phyloP scores from a whole-genome alignment of 768 basidiomycete species.

The Amyloporia xantha region DNA sequence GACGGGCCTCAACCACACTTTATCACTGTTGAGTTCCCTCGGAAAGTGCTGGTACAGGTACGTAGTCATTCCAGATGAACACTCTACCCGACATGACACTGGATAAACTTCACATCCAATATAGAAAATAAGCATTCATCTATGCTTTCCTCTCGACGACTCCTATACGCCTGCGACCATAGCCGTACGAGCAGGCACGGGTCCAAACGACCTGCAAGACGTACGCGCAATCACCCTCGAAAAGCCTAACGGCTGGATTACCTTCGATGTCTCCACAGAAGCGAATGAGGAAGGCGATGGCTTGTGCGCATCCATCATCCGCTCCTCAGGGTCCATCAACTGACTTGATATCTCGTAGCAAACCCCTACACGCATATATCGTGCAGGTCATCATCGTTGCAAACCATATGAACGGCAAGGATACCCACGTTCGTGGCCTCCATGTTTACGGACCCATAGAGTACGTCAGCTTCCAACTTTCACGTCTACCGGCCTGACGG shows the following conservation, averaged over 20 bases:
- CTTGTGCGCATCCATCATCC: conserved; percentile 43
- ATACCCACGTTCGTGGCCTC: conserved; percentile 93
- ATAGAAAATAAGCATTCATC: conserved; percentile 82
- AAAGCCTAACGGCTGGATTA: conserved; percentile 93
- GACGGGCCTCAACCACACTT: conserved; percentile 98
- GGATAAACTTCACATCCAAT: too few species aligned
- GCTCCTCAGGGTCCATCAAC: neutral
- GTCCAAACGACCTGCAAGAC: conserved; percentile 88
- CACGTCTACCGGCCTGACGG: neutral
- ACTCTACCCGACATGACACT: neutral
- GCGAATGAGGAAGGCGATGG: conserved; percentile 73
- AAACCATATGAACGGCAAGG: conserved; percentile 98
- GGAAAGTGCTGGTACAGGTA: conserved; percentile 86
- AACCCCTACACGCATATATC: conserved; percentile 83
- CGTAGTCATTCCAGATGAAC: too few species aligned
- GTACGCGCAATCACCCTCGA: conserved; percentile 78
- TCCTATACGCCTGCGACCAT: conserved; percentile 95
- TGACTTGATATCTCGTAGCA: conserved; percentile 37
- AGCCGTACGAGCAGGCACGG: conserved; percentile 87
- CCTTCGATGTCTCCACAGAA: conserved; percentile 78
- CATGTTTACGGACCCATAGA: conserved; percentile 80
- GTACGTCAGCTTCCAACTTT: conserved; percentile 35
- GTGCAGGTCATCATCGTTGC: conserved; percentile 85
- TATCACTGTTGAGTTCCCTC: conserved; percentile 89
- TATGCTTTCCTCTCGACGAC: conserved; percentile 81